Percentiles rank a stretch among this genome's conserved stretches.
phyloP scores from a whole-genome alignment of 192 early-diverging fungal genomes.

The Irineochytrium annulatum region DNA sequence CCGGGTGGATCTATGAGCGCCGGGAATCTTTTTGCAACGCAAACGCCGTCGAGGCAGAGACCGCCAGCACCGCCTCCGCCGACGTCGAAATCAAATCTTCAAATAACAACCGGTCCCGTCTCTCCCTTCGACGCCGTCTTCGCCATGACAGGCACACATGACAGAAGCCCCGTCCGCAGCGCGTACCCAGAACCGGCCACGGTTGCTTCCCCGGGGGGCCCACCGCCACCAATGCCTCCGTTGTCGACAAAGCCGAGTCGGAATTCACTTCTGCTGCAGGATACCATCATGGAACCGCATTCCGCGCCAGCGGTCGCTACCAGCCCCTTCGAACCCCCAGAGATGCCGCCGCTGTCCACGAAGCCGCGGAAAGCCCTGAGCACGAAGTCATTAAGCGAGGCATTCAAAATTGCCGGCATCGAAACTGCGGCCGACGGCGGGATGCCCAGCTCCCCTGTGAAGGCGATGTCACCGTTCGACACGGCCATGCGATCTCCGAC shows the following conservation, averaged over 20 bases:
- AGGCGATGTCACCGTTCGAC: background rate
- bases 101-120: background rate
- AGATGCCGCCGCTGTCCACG: background rate
- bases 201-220: background rate
- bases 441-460: background rate
- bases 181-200: background rate
- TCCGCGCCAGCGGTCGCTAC: background rate
- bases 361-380: background rate
- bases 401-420: background rate
- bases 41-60: slow-evolving; percentile 1
- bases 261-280: background rate
- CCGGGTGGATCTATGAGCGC: background rate
- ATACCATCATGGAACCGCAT: background rate
- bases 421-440: background rate
- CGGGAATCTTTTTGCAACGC: slow-evolving; percentile 4
- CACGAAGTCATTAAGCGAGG: background rate
- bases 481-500: too few species aligned
- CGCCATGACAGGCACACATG: background rate
- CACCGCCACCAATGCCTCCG: slow-evolving; percentile 7
- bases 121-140: background rate
- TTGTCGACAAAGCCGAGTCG: background rate
- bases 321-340: background rate
- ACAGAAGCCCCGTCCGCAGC: background rate
- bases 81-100: background rate
- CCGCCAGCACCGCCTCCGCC: slow-evolving; percentile 9